Evolutionary conservation across 192 early-diverging fungal species (phyloP).

Genomic region (Backusella australiensis): DNA sequence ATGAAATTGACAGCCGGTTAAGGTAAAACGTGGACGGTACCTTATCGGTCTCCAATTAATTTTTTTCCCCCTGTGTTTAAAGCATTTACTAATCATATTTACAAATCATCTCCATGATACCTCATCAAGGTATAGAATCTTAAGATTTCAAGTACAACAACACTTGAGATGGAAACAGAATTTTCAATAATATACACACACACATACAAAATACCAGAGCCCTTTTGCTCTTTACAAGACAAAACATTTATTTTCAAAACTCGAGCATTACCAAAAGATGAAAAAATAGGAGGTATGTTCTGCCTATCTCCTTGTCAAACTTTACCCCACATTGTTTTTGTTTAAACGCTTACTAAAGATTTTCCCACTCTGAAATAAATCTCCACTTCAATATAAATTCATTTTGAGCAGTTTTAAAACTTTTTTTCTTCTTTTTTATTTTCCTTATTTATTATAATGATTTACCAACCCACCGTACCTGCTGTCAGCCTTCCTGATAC

Average conservation of each 20-base stretch:
- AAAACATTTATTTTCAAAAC: not conserved
- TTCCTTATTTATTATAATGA: not conserved
- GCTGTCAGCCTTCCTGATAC: constrained; percentile 21
- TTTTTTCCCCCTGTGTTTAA: no score
- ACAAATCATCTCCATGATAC: no score
- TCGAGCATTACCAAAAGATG: not conserved
- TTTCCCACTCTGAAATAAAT: constrained; percentile 2
- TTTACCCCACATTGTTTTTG: not conserved
- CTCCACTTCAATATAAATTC: constrained; percentile 8
- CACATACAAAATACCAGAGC: not conserved
- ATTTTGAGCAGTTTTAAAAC: not conserved
- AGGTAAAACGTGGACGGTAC: no score
- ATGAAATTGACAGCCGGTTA: no score
- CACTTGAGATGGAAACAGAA: not conserved
- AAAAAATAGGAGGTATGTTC: not conserved
- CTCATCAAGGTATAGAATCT: no score
- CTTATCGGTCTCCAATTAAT: no score
- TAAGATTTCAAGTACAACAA: no score
- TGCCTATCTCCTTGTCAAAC: not conserved
- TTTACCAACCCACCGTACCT: constrained; percentile 19
- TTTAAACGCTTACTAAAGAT: constrained; percentile 4
- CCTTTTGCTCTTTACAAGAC: no score
- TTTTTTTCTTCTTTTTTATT: not conserved
- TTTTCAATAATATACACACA: not conserved
- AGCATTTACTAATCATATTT: no score